Evolutionary conservation across 2,329 filamentous ascomycete genomes (phyloP).

Genomic region (Sclerotinia trifoliorum): DNA sequence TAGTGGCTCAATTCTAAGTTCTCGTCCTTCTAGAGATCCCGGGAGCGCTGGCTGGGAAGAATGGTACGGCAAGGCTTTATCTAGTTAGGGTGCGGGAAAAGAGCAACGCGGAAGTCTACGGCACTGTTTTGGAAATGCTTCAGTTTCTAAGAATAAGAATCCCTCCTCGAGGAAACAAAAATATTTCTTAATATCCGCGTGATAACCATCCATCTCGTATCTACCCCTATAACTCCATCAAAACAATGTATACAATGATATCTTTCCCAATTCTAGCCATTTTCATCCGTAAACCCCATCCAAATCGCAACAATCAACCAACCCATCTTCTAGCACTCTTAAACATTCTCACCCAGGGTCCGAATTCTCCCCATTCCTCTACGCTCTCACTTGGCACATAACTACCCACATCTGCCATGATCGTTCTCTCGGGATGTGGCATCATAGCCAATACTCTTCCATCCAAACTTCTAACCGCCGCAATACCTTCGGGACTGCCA

Average conservation of each 20-base stretch:
- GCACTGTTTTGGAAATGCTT: neutral
- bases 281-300: constrained; percentile 7
- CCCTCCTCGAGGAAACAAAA: neutral
- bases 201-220: neutral
- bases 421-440: constrained; percentile 72
- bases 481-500: constrained; percentile 66
- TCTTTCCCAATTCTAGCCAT: constrained; percentile 9
- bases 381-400: constrained; percentile 56
- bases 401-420: constrained; percentile 65
- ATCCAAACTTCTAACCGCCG: constrained; percentile 63
- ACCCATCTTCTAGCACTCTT: constrained; percentile 72
- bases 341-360: constrained; percentile 70
- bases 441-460: constrained; percentile 70
- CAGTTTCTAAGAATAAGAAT: neutral
- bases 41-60: too few relatives aligned
- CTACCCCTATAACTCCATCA: constrained; percentile 10
- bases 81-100: neutral
- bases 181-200: neutral
- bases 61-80: neutral
- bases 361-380: constrained; percentile 66
- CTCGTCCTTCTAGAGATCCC: too few relatives aligned
- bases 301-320: constrained; percentile 25
- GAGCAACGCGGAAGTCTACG: neutral
- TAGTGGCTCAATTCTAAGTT: too few relatives aligned
- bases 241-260: constrained; percentile 13